Base-by-base conservation (phyloP, 495 filamentous ascomycete genomes). In the Filosporella fistucella region DNA sequence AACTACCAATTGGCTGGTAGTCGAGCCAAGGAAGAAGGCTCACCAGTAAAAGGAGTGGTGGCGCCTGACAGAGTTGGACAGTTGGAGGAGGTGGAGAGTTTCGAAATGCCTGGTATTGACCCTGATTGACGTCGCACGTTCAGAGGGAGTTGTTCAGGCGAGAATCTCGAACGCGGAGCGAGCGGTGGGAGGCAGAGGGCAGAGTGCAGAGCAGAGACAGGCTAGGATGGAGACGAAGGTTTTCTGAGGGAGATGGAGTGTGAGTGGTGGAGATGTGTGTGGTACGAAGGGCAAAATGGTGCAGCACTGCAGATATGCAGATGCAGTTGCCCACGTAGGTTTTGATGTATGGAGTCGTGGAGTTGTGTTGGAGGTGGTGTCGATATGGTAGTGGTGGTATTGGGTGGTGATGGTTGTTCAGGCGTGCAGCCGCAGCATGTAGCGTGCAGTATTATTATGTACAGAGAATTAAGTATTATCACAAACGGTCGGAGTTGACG, bases 91-190 rank as follows among this genome's bases (percentile, higher is more conserved):
- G 51, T 54, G 22, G 18, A 20, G 55, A 43, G 51, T 47, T 54
- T 58, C 49, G 41, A 36, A 55, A 50, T 47, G 37, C 40, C 47
- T 49, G 47, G 47, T 29, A 16, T 16, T 28, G 35, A 54, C 51
- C 47, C 47, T 45, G 47, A 40, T 47, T 47, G 39, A 45, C 34
- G 56, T 59, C 56, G 56, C 56, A 59, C 56, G 52, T 59, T 59
- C 42, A n/a, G 16, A 8, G 40, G 25, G 28, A 45, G 51, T 45
- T 22, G 44, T 55, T 46, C 45, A 56, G 56, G 52, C 56, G 49
- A 59, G 26, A 40, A 30, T 52, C 45, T 52, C 51, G 51, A 51
- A 55, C 45, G 51, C 38, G 44, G 46, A 41, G 26, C 36, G 46
- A 45, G 47, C 51, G 49, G 21, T 16, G 14, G 14, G 33, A 12